Percentiles rank a stretch among this genome's conserved stretches.
Conservation (phyloP, 2,329 filamentous ascomycete species). For the Aureobasidium sp. region DNA sequence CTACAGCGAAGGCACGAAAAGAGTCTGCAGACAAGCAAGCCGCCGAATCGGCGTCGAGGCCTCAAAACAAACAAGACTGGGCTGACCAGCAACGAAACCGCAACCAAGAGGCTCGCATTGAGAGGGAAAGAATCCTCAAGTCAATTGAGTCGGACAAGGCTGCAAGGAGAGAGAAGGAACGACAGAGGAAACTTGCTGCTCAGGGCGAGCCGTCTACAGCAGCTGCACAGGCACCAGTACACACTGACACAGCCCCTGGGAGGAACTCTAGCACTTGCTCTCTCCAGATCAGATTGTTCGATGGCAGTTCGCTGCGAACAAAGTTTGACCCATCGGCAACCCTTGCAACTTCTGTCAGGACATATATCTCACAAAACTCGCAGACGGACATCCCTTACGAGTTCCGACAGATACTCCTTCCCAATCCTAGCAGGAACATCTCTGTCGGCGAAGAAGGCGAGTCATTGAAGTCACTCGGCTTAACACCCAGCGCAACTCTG, state of each 20-base stretch:
- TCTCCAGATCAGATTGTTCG: constrained; percentile 73
- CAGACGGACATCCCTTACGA: constrained; percentile 52
- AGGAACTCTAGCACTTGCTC: constrained; percentile 14
- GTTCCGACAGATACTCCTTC: constrained; percentile 76
- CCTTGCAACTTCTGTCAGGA: constrained; percentile 57
- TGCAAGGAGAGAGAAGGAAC: constrained; percentile 52
- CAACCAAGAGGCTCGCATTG: constrained; percentile 56
- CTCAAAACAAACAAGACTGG: constrained; percentile 22
- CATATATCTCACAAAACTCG: constrained; percentile 60
- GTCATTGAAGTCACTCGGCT: constrained; percentile 58
- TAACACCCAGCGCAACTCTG: constrained; percentile 72
- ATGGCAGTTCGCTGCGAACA: constrained; percentile 69
- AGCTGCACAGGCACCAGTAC: constrained; percentile 19
- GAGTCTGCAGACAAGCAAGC: constrained; percentile 30
- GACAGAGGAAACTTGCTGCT: constrained; percentile 36
- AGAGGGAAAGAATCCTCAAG: constrained; percentile 62
- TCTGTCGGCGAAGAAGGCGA: constrained; percentile 65
- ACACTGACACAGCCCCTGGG: neutral
- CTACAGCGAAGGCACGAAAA: constrained; percentile 27
- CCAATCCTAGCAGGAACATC: constrained; percentile 65
- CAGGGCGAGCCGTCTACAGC: constrained; percentile 27
- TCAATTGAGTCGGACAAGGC: constrained; percentile 70
- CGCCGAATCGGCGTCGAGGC: constrained; percentile 18
- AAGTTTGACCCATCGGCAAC: constrained; percentile 55
- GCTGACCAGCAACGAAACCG: constrained; percentile 44